Base-by-base conservation (phyloP, 129 eudicot genomes). In the Mikania micrantha region DNA sequence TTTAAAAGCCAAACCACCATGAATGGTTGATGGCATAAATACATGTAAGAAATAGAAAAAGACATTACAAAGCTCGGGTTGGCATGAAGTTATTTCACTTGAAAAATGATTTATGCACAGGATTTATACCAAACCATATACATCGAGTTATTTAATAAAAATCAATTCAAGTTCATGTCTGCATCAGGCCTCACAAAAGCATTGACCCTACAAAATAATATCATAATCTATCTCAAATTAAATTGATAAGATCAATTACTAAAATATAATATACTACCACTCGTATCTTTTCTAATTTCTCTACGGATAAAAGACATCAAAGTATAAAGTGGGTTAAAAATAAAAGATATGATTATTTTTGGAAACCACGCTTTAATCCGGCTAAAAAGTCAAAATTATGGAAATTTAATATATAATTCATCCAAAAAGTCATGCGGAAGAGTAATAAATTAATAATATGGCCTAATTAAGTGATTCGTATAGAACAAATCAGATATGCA, bases 131-230 rank as follows among this genome's bases (percentile, higher is more conserved):
- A 34, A 59, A 62, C 54, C 61, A 75, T 45, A 75, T 36, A 34
- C 67, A 67, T 67, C 74, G 47, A 34, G 44, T 24, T 31, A 58
- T 58, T 45, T 20, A 67, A 69, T 45, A 29, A 10, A n/a, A 56
- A 67, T 67, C 40, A 42, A 67, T 75, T 32, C 35, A 44, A 35
- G 27, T 47, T 72, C 42, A 39, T 41, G 75, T 70, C 75, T 38
- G 54, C 19, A 70, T 71, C 68, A 71, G 16, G 68, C 13, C 52
- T 24, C 42, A 38, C 64, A 69, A 53, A 12, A 60, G 12, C 29
- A 67, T 38, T 35, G 74, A 67, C 74, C 74, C 79, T 67, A 75
- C 68, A 34, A 15, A 60, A 16, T 25, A 68, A 69, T 76, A 60
- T 25, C 20, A 67, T 19, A 47, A 35, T 38, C 36, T 20, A 25